These are phyloP conservation scores for Crotalaria pallida DNA, from an alignment of 306 rosid species.

Conservation along the genomic window DNA sequence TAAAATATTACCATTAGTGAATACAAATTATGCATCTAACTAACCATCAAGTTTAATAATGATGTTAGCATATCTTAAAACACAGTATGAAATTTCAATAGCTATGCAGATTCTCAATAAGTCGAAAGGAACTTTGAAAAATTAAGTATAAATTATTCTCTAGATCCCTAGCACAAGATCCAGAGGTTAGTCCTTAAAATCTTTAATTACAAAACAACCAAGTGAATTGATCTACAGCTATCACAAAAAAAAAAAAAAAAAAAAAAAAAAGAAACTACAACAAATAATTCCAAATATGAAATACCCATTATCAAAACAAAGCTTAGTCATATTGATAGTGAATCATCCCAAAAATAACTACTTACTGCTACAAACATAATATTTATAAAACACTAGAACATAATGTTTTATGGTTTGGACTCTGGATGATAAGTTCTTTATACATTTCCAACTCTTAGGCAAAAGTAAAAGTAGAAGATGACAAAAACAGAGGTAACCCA, in stretches of 20 bases:
- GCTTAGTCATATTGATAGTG: not conserved
- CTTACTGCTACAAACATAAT: not conserved
- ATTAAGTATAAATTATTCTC: not conserved
- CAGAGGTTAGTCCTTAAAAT: not conserved
- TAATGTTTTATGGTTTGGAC: not conserved
- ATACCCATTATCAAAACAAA: not conserved
- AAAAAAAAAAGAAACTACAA: too few relatives aligned
- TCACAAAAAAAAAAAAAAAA: conserved; percentile 10
- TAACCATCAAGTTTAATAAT: not conserved
- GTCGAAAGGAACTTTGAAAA: not conserved
- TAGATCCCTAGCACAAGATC: not conserved
- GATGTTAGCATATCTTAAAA: not conserved
- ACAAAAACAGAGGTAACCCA: not conserved
- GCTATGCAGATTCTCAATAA: not conserved
- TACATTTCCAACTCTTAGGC: not conserved
- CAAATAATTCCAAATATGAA: not conserved
- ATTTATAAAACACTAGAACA: not conserved
- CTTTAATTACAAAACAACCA: not conserved
- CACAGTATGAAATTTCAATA: not conserved
- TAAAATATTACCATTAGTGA: not conserved
- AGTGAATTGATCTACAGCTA: not conserved
- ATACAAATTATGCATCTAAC: not conserved
- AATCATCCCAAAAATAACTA: not conserved
- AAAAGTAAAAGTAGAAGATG: conserved; percentile 1
- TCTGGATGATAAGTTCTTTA: not conserved